Evolutionary conservation across 2,329 filamentous ascomycete species (phyloP), one percentile per base, ranked within the genome.

Genomic region (Hysterium pulicare): DNA sequence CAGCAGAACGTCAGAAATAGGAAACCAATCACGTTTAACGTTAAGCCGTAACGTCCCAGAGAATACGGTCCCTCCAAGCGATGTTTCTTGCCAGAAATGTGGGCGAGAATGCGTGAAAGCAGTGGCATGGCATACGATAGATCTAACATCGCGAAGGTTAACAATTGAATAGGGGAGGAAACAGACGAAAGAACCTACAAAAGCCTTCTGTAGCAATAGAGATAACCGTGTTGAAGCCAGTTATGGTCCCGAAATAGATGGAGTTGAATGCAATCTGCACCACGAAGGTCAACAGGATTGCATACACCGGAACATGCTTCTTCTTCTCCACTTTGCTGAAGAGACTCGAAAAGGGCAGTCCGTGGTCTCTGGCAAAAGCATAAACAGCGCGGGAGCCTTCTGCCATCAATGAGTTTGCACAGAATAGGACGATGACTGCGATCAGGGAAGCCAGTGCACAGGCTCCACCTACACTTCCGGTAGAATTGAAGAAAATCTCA

Each of bases 61-160:
- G 65, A 72, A 38, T 74, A 72, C 0, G 71, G 67, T 0, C 71
- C 67, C 2, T 68, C 66, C 7, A 76, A 66, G 4, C 63, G 48
- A 15, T 68, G 71, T 23, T 69, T 64, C 26, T 71, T 64, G 19
- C 70, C 67, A 8, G 61, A 64, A 40, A 74, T 63, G 45, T 70
- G 71, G 7, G 70, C 71, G 20, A 76, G 62, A 19, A 81, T 65
- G 32, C 76, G 73, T 10, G 71, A 71, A 15, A 77, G 55, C 0
- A 81, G 65, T 0, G 77, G 76, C 62, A 78, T 74, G 9, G 77
- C 74, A 51, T 81, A 81, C 0, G 77, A 81, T 1, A 81, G 64
- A 49, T 81, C 71, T 74, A 17, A 11, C n/a, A n/a, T n/a, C n/a
- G n/a, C 5, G 15, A 3, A 5, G 15, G 37, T 53, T 1, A 53